Percentiles rank a stretch among this genome's conserved stretches.
phyloP scores from a whole-genome alignment of 495 filamentous ascomycete species.

The Penicillium crystallinum region DNA sequence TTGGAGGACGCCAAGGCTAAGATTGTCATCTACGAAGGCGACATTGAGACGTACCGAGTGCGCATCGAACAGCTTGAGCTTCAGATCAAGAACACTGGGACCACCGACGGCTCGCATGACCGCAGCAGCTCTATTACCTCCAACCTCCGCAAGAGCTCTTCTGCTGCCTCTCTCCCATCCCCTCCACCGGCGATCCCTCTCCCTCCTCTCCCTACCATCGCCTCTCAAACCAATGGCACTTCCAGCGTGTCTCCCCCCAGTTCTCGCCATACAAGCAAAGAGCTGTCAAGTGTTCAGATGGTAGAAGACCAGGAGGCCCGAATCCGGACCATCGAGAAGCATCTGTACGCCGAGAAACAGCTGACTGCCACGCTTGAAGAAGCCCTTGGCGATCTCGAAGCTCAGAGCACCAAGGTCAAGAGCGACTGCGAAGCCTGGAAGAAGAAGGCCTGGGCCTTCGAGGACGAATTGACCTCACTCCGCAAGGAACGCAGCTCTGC shows the following conservation, averaged over 20 bases:
- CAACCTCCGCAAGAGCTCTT: constrained; percentile 80
- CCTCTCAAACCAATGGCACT: constrained; percentile 32
- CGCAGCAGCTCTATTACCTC: constrained; percentile 75
- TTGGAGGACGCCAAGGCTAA: constrained; percentile 45
- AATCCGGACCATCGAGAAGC: constrained; percentile 94
- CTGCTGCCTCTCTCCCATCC: constrained; percentile 78
- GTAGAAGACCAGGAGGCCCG: constrained; percentile 89
- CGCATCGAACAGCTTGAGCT: constrained; percentile 50
- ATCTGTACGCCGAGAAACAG: constrained; percentile 92
- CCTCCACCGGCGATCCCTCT: constrained; percentile 95
- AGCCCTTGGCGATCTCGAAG: constrained; percentile 87
- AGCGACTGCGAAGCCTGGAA: constrained; percentile 83
- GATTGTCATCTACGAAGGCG: constrained; percentile 42
- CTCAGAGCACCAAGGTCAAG: constrained; percentile 79
- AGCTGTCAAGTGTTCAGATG: constrained; percentile 60
- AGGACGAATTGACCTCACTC: constrained; percentile 71
- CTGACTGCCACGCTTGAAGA: constrained; percentile 92
- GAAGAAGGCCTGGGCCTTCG: constrained; percentile 70
- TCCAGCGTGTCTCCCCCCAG: constrained; percentile 42
- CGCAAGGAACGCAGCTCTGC: constrained; percentile 63
- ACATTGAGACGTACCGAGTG: constrained; percentile 47
- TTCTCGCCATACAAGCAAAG: constrained; percentile 73
- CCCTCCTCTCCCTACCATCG: constrained; percentile 51
- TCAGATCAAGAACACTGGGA: constrained; percentile 42
- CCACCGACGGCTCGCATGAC: constrained; percentile 42